Conservation (phyloP, 768 basidiomycete genomes). For the Amylocystis lapponica region DNA sequence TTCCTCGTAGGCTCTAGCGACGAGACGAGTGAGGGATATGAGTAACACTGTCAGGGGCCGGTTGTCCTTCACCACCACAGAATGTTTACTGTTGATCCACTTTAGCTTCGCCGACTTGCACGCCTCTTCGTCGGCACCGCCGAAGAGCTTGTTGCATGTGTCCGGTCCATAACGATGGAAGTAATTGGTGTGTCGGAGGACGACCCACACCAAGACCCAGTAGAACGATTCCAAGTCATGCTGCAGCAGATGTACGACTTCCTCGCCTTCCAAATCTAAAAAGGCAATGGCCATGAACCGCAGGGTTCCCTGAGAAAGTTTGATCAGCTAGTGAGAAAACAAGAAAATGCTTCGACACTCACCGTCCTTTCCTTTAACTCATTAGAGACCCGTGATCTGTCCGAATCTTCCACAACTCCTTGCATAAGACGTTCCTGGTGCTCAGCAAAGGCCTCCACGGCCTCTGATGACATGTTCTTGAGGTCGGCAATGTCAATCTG, state of each 20-base stretch:
- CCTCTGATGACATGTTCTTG: neutral
- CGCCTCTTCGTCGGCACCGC: neutral
- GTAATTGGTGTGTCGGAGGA: constrained; percentile 1
- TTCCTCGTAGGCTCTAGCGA: neutral
- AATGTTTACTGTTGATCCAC: neutral
- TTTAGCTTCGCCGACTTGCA: neutral
- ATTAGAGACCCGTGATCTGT: neutral
- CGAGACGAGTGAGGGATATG: neutral
- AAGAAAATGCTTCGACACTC: neutral
- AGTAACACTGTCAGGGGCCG: neutral
- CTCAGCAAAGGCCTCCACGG: neutral
- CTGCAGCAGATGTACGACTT: no score
- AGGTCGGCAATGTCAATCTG: neutral
- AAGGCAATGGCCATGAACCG: constrained; percentile 4
- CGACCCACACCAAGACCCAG: constrained; percentile 6
- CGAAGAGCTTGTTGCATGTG: neutral
- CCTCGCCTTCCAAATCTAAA: no score
- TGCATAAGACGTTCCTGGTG: no score
- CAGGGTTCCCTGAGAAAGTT: neutral
- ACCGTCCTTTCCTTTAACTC: neutral
- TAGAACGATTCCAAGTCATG: constrained; percentile 5
- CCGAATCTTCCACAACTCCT: neutral
- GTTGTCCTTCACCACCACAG: neutral
- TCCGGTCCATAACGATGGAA: neutral
- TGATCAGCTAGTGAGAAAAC: neutral